Conservation (phyloP, 805 yeast genomes). For the Yarrowia sp. region DNA sequence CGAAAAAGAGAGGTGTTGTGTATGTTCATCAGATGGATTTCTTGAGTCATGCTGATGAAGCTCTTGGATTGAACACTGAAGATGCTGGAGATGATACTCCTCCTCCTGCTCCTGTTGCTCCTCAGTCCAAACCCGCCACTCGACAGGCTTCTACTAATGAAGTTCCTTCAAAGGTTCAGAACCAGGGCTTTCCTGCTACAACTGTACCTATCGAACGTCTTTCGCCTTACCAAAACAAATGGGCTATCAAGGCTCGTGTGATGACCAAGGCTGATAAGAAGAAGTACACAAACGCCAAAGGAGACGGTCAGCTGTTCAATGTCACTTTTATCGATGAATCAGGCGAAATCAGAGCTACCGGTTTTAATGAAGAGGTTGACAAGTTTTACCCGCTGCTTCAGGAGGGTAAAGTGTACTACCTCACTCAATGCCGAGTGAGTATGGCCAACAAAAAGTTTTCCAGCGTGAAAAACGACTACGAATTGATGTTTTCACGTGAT, state of each 20-base stretch:
- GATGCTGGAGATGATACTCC: background rate
- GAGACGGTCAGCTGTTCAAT: slow-evolving; percentile 87
- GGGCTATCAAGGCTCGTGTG: slow-evolving; percentile 94
- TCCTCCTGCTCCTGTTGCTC: background rate
- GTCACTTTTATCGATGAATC: slow-evolving; percentile 89
- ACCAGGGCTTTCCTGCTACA: slow-evolving; percentile 35
- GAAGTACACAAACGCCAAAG: slow-evolving; percentile 81
- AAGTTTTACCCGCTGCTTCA: slow-evolving; percentile 69
- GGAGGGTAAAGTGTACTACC: slow-evolving; percentile 86
- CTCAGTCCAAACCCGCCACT: background rate
- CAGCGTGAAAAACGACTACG: slow-evolving; percentile 82
- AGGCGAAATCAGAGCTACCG: slow-evolving; percentile 94
- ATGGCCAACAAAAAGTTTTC: slow-evolving; percentile 85
- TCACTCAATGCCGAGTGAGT: slow-evolving; percentile 76
- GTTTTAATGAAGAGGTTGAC: slow-evolving; percentile 84
- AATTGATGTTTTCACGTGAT: slow-evolving; percentile 76
- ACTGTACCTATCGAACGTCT: slow-evolving; percentile 78
- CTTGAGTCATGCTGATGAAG: slow-evolving; percentile 2
- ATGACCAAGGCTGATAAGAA: slow-evolving; percentile 83
- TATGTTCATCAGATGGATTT: slow-evolving; percentile 5
- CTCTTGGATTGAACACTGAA: background rate
- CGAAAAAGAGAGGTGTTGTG: slow-evolving; percentile 8
- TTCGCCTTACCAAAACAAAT: slow-evolving; percentile 84
- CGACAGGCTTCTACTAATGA: slow-evolving; percentile 14
- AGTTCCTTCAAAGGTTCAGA: slow-evolving; percentile 7